phyloP scores from a whole-genome alignment of 495 filamentous ascomycete species.

The Podospora australis region DNA sequence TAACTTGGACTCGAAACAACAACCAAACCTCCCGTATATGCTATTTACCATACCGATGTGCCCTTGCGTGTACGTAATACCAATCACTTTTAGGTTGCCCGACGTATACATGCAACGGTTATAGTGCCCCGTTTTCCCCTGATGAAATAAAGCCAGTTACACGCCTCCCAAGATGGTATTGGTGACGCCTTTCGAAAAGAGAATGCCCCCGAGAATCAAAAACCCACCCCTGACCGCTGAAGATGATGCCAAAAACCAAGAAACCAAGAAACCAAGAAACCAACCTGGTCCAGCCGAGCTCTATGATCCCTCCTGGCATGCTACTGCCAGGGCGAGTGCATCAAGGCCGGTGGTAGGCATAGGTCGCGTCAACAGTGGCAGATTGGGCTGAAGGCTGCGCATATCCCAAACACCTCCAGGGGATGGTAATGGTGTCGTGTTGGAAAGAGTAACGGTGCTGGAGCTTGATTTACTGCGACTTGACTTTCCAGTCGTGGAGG shows the following conservation, averaged over 20 bases:
- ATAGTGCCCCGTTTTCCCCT: no score
- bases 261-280: background rate
- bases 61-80: no score
- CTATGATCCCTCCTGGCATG: slow-evolving; percentile 32
- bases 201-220: background rate
- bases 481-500: slow-evolving; percentile 27
- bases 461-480: slow-evolving; percentile 15
- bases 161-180: background rate
- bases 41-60: no score
- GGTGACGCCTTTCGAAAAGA: no score
- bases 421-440: slow-evolving; percentile 20
- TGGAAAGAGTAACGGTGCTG: slow-evolving; percentile 1
- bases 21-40: no score
- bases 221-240: background rate
- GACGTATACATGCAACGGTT: no score
- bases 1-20: no score
- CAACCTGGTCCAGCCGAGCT: background rate
- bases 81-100: no score
- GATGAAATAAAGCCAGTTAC: no score
- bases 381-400: slow-evolving; percentile 35
- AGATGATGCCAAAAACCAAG: background rate
- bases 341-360: slow-evolving; percentile 34
- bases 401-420: slow-evolving; percentile 37
- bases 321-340: slow-evolving; percentile 34
- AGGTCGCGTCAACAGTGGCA: slow-evolving; percentile 33